Base-by-base conservation (phyloP, 805 yeast genomes). In the Metschnikowia baotianmanensis region DNA sequence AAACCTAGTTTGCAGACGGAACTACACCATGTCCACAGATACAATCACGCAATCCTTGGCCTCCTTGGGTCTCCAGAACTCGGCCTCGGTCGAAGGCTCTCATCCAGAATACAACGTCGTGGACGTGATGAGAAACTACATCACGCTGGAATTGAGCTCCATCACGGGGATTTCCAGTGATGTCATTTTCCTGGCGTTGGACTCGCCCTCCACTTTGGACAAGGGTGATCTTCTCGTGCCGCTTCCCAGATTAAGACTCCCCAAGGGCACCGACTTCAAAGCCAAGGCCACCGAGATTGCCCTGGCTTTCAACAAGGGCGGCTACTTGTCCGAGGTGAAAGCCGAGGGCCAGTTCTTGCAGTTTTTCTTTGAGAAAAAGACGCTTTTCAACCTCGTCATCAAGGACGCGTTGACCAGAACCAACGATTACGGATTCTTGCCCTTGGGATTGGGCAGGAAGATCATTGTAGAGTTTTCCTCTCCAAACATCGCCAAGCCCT, bases 401-500 rank as follows among this genome's bases (percentile, higher is more conserved):
- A 82, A 80, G 47, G 90, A 83, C 56, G 69, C 83, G 31, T 74
- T 90, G 52, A 67, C 69, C 36, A 76, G 83, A 63, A 72, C 71
- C 41, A 66, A 71, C 24, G 67, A 72, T 28, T 93, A 78, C 62
- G 99, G 99, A 51, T 67, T 80, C 33, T 71, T 82, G 53, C 86
- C 89, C 35, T 55, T 86, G 40, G 96, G 93, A 43, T 65, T 66
- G 29, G 81, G 80, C 48, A 58, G 58, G 48, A 84, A 88, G 68
- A 74, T 85, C 13, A 56, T 89, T 32, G 76, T 93, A 54, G 99
- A 93, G 65, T 93, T 93, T 58, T 87, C 96, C 2, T 90, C 98
- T 25, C 99, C 99, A 50, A 93, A 93, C 67, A 91, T 93, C 58
- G 99, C 99, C 51, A 93, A 93, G 69, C 99, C 99, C 10, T 93